A percentile compares a stretch with the other conserved stretches of the same genome.
These are phyloP conservation scores for Boletus barrowsii DNA, from an alignment of 768 basidiomycete species.

Conservation along the genomic window DNA sequence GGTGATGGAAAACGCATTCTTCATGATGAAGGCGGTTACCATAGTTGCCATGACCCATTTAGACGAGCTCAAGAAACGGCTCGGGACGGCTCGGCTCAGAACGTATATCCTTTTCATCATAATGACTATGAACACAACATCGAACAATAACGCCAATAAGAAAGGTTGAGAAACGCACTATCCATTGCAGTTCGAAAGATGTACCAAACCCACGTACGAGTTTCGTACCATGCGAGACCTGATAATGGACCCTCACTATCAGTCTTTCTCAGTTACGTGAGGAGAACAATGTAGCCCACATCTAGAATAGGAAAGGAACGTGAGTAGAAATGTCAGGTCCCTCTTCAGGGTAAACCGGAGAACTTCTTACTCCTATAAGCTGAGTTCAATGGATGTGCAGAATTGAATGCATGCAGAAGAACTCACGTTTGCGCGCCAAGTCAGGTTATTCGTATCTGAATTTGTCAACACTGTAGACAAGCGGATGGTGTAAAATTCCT, in stretches of 20 bases:
- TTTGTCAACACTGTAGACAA: background rate
- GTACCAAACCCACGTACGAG: conserved; percentile 13
- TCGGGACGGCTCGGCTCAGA: background rate
- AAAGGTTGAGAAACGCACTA: conserved; percentile 5
- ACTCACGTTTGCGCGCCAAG: conserved; percentile 13
- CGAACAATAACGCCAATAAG: background rate
- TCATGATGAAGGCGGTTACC: conserved; percentile 5
- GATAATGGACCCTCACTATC: background rate
- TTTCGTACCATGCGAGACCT: conserved; percentile 17
- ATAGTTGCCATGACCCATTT: conserved; percentile 9
- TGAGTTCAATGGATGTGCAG: background rate
- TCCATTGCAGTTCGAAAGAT: conserved; percentile 19
- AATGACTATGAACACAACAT: conserved; percentile 8
- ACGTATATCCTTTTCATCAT: conserved; percentile 21
- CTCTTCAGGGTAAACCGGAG: background rate
- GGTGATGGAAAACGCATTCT: background rate
- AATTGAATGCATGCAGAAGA: background rate
- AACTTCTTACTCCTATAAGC: conserved; percentile 11
- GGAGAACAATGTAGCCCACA: conserved; percentile 3
- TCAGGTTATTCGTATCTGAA: conserved; percentile 1
- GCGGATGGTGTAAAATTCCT: background rate
- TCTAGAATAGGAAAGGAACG: background rate
- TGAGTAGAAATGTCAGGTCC: background rate
- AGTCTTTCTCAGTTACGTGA: background rate
- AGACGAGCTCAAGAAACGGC: conserved; percentile 1